Evolutionary conservation across 768 basidiomycete genomes (phyloP).

Genomic region (Boletus vermiculosoides): DNA sequence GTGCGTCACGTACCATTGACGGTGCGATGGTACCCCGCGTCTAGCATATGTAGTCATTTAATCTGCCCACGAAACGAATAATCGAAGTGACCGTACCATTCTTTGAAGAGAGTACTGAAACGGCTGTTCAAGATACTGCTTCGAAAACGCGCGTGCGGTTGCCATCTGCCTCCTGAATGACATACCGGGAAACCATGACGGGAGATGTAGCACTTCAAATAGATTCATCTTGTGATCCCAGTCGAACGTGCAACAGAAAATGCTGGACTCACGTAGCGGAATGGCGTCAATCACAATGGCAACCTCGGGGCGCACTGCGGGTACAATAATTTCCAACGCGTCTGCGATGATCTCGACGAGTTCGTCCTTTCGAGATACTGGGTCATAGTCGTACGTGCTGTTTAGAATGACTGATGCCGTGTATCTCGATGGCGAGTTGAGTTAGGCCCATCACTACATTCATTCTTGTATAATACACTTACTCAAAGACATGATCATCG

Average conservation of each 20-base stretch:
- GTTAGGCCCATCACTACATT: neutral
- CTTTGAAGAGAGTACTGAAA: conserved; percentile 4
- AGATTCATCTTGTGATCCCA: neutral
- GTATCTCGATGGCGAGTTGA: neutral
- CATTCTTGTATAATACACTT: neutral
- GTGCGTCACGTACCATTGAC: conserved; percentile 4
- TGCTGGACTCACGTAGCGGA: neutral
- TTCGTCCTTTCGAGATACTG: neutral
- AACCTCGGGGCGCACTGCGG: neutral
- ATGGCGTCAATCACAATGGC: neutral
- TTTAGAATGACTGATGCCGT: conserved; percentile 5
- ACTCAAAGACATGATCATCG: too few species aligned
- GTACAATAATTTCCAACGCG: neutral
- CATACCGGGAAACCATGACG: conserved; percentile 4
- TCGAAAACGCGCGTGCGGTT: neutral
- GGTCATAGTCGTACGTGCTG: conserved; percentile 5
- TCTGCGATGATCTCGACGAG: neutral
- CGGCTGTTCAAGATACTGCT: neutral
- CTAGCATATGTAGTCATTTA: neutral
- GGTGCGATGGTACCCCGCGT: neutral
- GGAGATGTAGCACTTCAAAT: conserved; percentile 1
- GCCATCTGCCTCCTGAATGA: conserved; percentile 4
- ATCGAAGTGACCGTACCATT: neutral
- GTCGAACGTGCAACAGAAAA: neutral
- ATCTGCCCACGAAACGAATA: neutral